A percentile compares a stretch with the other conserved stretches of the same genome.
These are phyloP conservation scores for Arthrobotrys musiformis DNA, from an alignment of 2,329 filamentous ascomycete genomes.

Conservation along the genomic window DNA sequence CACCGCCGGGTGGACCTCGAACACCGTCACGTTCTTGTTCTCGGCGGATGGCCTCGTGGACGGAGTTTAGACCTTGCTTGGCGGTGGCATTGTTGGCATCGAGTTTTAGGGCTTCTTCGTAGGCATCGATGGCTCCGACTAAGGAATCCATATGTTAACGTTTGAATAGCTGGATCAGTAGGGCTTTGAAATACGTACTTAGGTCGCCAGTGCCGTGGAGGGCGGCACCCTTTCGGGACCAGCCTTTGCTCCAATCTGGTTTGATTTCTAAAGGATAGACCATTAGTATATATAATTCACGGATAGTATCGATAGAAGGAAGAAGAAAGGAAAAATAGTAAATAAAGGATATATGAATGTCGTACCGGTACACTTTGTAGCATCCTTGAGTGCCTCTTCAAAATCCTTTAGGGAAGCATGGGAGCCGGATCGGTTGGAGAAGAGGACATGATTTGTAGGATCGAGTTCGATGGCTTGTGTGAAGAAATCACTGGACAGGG, in stretches of 20 bases:
- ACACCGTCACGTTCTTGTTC: slow-evolving; percentile 74
- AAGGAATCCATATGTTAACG: slow-evolving; percentile 2
- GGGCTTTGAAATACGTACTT: slow-evolving; percentile 63
- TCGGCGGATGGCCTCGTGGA: slow-evolving; percentile 86
- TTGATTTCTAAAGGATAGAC: slow-evolving; percentile 73
- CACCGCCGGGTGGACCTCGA: slow-evolving; percentile 63
- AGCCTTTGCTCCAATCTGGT: slow-evolving; percentile 97
- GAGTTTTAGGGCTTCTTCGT: slow-evolving; percentile 91
- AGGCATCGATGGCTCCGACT: slow-evolving; percentile 86
- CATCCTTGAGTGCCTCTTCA: slow-evolving; percentile 84
- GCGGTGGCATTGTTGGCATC: slow-evolving; percentile 92
- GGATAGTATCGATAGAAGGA: no score
- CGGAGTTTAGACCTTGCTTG: slow-evolving; percentile 84
- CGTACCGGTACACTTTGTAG: slow-evolving; percentile 79
- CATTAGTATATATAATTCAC: no score
- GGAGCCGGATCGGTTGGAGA: slow-evolving; percentile 84
- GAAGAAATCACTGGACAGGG: slow-evolving; percentile 82
- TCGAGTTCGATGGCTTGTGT: slow-evolving; percentile 90
- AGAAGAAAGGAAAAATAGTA: not conserved
- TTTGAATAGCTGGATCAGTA: not conserved
- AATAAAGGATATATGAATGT: not conserved
- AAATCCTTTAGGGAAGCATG: slow-evolving; percentile 92
- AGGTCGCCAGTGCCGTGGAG: slow-evolving; percentile 88
- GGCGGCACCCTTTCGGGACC: slow-evolving; percentile 90
- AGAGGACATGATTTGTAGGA: slow-evolving; percentile 92